A percentile compares a stretch with the other conserved stretches of the same genome.
These are phyloP conservation scores for Dipteronia dyeriana DNA, from an alignment of 345 rosid genomes.

Conservation along the genomic window DNA sequence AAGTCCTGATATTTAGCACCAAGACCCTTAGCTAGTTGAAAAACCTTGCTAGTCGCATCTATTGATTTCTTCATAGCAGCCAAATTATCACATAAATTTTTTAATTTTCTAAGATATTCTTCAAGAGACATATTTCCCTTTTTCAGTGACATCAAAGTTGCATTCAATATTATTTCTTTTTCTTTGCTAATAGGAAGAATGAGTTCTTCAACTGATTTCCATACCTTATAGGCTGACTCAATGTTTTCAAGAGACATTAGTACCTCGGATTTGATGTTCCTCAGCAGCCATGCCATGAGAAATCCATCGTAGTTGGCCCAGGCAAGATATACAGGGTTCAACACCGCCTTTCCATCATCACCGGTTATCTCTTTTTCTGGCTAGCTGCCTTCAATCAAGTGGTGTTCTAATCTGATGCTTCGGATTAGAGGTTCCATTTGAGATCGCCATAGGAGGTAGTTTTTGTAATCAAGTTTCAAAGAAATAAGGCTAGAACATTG, in stretches of 20 bases:
- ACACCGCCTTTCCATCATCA: not conserved
- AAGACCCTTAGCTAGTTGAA: not conserved
- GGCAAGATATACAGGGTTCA: not conserved
- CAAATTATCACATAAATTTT: not conserved
- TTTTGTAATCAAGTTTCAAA: not conserved
- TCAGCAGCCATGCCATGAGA: not conserved
- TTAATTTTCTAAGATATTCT: not conserved
- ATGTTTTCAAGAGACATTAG: not conserved
- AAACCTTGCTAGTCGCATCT: not conserved
- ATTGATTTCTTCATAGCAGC: not conserved
- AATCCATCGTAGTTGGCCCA: no score
- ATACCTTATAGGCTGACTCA: not conserved
- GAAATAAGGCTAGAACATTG: not conserved
- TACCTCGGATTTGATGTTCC: not conserved
- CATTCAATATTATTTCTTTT: not conserved
- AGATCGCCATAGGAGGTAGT: not conserved
- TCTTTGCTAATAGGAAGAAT: not conserved
- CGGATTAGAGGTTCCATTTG: not conserved
- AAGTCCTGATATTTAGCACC: not conserved
- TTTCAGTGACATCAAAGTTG: not conserved
- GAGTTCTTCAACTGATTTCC: not conserved
- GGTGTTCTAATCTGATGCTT: not conserved
- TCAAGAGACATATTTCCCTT: not conserved
- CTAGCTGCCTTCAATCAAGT: not conserved
- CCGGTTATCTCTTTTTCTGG: not conserved